These are phyloP conservation scores for Amanita pallidorosea DNA, from an alignment of 768 basidiomycete genomes.

Conservation along the genomic window DNA sequence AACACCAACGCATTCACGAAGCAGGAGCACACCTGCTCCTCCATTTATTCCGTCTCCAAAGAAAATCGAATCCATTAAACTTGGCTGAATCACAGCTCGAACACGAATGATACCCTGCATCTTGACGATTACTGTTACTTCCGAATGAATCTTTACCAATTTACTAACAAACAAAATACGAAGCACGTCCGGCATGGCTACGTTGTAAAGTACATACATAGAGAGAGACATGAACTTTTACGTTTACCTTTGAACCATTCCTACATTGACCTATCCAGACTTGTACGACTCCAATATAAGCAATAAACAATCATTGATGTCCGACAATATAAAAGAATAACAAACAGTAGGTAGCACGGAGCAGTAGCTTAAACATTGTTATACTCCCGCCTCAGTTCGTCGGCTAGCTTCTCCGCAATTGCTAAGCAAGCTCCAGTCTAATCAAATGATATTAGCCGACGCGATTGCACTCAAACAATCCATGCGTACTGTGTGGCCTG, in stretches of 20 bases:
- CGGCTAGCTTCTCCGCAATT: constrained; percentile 21
- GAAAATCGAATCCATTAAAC: constrained; percentile 32
- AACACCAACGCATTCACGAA: constrained; percentile 16
- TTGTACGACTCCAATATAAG: not conserved
- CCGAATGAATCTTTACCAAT: not conserved
- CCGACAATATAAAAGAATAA: too few species aligned
- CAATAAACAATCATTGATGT: not conserved
- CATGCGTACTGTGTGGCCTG: constrained; percentile 26
- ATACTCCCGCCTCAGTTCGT: constrained; percentile 18
- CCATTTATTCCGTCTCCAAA: constrained; percentile 31
- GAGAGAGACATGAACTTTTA: not conserved
- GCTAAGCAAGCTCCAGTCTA: constrained; percentile 22
- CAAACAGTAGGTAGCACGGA: too few species aligned
- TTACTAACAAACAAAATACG: not conserved
- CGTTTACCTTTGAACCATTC: not conserved
- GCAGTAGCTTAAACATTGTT: not conserved
- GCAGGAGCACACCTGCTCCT: constrained; percentile 12
- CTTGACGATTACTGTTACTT: not conserved
- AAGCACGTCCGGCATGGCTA: not conserved
- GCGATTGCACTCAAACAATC: not conserved
- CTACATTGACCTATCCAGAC: not conserved
- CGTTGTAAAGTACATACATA: constrained; percentile 1
- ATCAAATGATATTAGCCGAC: not conserved
- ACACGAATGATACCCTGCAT: not conserved
- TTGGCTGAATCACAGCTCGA: constrained; percentile 17